Evolutionary conservation across 352 stramenopile genomes (phyloP).

Genomic region (Phytophthora niederhauseri): DNA sequence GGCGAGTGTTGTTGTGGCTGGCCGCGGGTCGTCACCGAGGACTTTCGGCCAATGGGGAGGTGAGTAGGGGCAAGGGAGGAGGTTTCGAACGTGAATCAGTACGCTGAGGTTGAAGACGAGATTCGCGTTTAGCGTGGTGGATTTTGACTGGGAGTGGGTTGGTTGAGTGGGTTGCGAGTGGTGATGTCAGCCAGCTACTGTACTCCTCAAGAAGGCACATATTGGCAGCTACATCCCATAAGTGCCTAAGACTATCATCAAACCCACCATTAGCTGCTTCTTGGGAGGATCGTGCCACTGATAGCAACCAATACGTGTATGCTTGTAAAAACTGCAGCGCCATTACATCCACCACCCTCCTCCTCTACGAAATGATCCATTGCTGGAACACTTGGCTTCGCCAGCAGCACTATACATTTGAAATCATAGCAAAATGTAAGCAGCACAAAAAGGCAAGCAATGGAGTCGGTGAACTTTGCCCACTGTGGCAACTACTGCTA

Average conservation of each 20-base stretch:
- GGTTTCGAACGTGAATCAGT: background rate
- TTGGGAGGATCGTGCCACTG: too few species aligned
- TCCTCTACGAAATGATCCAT: too few species aligned
- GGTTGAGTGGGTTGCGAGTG: background rate
- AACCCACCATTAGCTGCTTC: too few species aligned
- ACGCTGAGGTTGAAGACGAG: background rate
- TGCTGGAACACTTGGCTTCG: too few species aligned
- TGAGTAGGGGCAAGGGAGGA: background rate
- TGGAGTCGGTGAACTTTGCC: background rate
- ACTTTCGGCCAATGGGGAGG: background rate
- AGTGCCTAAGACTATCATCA: too few species aligned
- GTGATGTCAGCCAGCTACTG: too few species aligned
- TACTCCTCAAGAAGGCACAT: too few species aligned
- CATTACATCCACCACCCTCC: too few species aligned
- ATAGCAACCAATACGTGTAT: too few species aligned
- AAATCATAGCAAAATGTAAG: background rate
- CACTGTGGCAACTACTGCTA: background rate
- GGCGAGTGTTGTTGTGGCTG: conserved; percentile 19
- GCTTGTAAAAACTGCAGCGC: too few species aligned
- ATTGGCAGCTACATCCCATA: too few species aligned
- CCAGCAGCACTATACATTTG: too few species aligned
- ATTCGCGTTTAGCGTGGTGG: background rate
- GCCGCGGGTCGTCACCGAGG: conserved; percentile 9
- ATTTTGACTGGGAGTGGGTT: background rate
- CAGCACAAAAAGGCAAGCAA: background rate